Evolutionary conservation across 768 basidiomycete species (phyloP).

Genomic region (Russula vinacea): DNA sequence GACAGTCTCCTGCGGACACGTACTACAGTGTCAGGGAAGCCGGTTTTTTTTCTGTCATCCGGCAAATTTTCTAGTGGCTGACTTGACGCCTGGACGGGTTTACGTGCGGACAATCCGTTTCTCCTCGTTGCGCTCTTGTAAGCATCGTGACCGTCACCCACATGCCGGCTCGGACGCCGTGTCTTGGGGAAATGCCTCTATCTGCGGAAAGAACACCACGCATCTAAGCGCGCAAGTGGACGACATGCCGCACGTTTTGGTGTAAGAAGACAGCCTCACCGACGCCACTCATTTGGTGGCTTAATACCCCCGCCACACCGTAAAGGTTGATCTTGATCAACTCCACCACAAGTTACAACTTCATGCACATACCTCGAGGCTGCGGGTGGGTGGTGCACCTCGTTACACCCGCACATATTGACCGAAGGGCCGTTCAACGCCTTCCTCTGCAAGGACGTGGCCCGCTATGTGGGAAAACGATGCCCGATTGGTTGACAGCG

Average conservation of each 20-base stretch:
- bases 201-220: conserved; percentile 20
- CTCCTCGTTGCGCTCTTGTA: neutral
- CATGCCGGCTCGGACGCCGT: conserved; percentile 7
- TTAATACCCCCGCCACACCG: conserved; percentile 17
- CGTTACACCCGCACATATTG: conserved; percentile 24
- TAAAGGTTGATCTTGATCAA: conserved; percentile 12
- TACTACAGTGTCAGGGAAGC: conserved; percentile 6
- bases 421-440: conserved; percentile 9
- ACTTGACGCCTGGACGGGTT: conserved; percentile 28
- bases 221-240: conserved; percentile 16
- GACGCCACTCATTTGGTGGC: neutral
- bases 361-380: conserved; percentile 61
- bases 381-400: conserved; percentile 42
- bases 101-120: neutral
- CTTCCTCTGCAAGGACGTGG: conserved; percentile 39
- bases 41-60: conserved; percentile 20
- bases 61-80: conserved; percentile 21
- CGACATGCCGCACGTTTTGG: conserved; percentile 33
- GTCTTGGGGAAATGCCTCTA: conserved; percentile 15
- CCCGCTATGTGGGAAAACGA: conserved; percentile 58
- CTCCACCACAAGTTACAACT: conserved; percentile 41
- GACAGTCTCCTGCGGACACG: no score
- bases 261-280: conserved; percentile 41
- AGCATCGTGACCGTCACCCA: neutral
- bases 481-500: conserved; percentile 47